These are phyloP conservation scores for Venustampulla echinocandica DNA, from an alignment of 495 filamentous ascomycete species.

Conservation along the genomic window DNA sequence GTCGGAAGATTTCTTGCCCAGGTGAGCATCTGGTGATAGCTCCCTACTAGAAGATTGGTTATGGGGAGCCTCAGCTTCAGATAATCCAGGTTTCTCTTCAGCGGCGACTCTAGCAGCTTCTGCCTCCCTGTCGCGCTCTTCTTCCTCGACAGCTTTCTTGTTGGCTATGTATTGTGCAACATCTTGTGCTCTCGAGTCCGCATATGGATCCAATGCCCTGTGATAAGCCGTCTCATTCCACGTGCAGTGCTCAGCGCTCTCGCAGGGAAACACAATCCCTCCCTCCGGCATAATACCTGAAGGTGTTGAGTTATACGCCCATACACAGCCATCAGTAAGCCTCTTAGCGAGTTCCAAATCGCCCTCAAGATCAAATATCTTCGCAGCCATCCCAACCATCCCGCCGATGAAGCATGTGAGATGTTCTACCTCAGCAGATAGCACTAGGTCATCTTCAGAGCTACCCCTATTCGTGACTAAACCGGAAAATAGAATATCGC, in stretches of 20 bases:
- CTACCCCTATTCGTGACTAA: conserved; percentile 32
- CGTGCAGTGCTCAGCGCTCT: conserved; percentile 52
- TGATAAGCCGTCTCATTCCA: conserved; percentile 68
- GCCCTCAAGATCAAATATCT: conserved; percentile 67
- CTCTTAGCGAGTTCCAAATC: conserved; percentile 77
- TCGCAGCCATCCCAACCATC: conserved; percentile 86
- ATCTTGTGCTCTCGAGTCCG: conserved; percentile 27
- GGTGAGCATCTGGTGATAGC: too few species aligned
- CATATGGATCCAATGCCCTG: conserved; percentile 44
- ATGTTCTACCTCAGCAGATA: conserved; percentile 60
- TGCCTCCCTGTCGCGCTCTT: neutral
- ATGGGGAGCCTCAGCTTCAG: neutral
- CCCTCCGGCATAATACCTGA: conserved; percentile 89
- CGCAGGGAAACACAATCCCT: conserved; percentile 58
- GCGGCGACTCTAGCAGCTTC: conserved; percentile 7
- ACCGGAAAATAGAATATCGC: conserved; percentile 69
- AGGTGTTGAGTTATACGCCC: conserved; percentile 75
- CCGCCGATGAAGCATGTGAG: conserved; percentile 86
- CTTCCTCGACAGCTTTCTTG: conserved; percentile 15
- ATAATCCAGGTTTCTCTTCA: neutral
- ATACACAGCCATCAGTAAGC: conserved; percentile 87
- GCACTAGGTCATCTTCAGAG: conserved; percentile 30
- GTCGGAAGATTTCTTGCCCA: too few species aligned
- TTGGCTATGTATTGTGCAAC: conserved; percentile 32
- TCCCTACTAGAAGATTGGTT: neutral